These are phyloP conservation scores for Lagenidium giganteum DNA, from an alignment of 352 stramenopile species.

Conservation along the genomic window DNA sequence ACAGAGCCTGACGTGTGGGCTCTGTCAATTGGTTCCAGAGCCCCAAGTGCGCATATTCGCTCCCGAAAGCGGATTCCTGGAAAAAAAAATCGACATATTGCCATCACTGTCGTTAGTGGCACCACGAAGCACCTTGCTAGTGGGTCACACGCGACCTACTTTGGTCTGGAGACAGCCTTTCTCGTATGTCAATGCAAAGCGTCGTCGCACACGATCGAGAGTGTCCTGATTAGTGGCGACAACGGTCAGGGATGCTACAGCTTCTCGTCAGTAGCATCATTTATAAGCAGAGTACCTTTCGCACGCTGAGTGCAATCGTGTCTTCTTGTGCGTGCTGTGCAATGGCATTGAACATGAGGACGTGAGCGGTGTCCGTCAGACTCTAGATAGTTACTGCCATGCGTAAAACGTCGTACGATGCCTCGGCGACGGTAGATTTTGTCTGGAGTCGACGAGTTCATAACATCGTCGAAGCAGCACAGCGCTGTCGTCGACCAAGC, in stretches of 20 bases:
- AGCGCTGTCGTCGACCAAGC: too few species aligned
- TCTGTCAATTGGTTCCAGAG: too few species aligned
- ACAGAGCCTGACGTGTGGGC: too few species aligned
- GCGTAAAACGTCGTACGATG: slow-evolving; percentile 26
- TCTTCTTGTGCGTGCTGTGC: slow-evolving; percentile 35
- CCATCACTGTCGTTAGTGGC: slow-evolving; percentile 4
- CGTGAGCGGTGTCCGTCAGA: neutral
- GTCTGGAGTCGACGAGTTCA: neutral
- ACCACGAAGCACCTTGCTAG: too few species aligned
- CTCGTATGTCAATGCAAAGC: slow-evolving; percentile 13
- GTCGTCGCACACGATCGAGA: slow-evolving; percentile 11
- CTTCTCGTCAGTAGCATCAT: neutral
- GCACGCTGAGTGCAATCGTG: slow-evolving; percentile 20
- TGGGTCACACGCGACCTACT: too few species aligned
- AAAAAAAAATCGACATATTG: too few species aligned
- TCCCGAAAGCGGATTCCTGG: slow-evolving; percentile 40
- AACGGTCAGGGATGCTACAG: neutral
- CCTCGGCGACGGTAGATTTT: slow-evolving; percentile 23
- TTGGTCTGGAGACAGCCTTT: slow-evolving; percentile 1
- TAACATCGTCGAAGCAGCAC: slow-evolving; percentile 37
- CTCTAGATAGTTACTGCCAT: too few species aligned
- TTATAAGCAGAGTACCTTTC: slow-evolving; percentile 13
- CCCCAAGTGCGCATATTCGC: slow-evolving; percentile 14
- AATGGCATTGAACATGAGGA: neutral
- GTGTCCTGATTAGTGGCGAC: slow-evolving; percentile 12